Conservation (phyloP, 352 stramenopile genomes). For the Pythium rishiriense region DNA sequence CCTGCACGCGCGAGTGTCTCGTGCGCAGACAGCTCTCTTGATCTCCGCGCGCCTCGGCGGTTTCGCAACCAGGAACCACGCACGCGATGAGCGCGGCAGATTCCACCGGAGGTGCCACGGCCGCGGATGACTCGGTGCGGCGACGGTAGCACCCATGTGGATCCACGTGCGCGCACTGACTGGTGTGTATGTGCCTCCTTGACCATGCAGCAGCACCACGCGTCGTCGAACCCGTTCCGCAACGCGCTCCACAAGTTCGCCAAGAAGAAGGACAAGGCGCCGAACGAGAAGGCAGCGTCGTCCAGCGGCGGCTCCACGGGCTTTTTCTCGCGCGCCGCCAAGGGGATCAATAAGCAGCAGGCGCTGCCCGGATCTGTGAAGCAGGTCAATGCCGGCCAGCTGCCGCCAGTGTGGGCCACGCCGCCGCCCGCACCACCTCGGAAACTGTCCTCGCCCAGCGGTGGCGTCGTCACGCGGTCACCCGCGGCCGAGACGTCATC, state of each 20-base stretch:
- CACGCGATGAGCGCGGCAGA: constrained; percentile 12
- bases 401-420: constrained; percentile 79
- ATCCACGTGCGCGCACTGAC: background rate
- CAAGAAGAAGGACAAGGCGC: constrained; percentile 68
- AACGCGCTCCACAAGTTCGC: constrained; percentile 82
- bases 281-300: constrained; percentile 30
- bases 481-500: constrained; percentile 12
- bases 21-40: background rate
- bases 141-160: background rate
- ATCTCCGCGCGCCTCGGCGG: background rate
- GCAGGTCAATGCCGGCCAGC: constrained; percentile 66
- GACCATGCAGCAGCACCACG: constrained; percentile 16
- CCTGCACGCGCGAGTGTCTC: background rate
- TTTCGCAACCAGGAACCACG: background rate
- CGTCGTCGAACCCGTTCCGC: constrained; percentile 71
- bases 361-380: constrained; percentile 69
- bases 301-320: constrained; percentile 47
- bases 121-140: constrained; percentile 23
- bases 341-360: constrained; percentile 41
- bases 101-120: constrained; percentile 1
- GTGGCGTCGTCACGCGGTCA: constrained; percentile 16
- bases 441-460: constrained; percentile 28
- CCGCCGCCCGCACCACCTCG: constrained; percentile 51
- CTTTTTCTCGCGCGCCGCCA: constrained; percentile 62
- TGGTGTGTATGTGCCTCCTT: background rate